Evolutionary conservation across 495 filamentous ascomycete species (phyloP), one percentile per base, ranked within the genome.

Genomic region (Cryomyces minteri): DNA sequence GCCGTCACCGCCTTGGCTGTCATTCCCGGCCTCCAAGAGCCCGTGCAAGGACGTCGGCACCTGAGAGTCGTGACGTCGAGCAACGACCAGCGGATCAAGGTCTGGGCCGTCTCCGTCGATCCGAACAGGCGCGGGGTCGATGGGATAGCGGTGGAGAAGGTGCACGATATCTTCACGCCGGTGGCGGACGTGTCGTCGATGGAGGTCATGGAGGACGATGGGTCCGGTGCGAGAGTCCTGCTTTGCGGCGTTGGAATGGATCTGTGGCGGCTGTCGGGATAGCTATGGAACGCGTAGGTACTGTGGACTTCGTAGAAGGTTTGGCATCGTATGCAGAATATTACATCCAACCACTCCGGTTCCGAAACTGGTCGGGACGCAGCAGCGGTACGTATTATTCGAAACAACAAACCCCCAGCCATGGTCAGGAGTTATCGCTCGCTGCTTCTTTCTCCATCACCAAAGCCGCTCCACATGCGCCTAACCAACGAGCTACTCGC

Each of bases 21-120:
- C 9, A 48, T 83, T 41, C 39, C 10, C 43, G 49, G 25, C 18
- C 11, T 33, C 44, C 3, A 18, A 43, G 18, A 25, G 18, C 18
- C 18, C 18, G 18, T 25, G 18, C 18, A 25, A 25, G 18, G 18
- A 25, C 18, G 18, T 25, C 18, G 18, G 18, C 18, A 2, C 2
- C 18, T 25, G 18, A 25, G 1, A 25, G 18, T 25, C 18, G 18
- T 25, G 18, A 25, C 18, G 18, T 25, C 18, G 18, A 77, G 84
- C 29, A 86, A 82, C 46, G 90, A 95, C 55, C 87, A 94, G 63
- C 69, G 77, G 18, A 55, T 94, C 45, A 84, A 82, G 54, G 50
- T 80, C 3, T 95, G 88, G 88, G 55, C 51, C 1, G 50, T 79
- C 14, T 45, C 44, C 0, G 51, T 73, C 31, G 62, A 72, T 43